These are phyloP conservation scores for Coprinopsis sp. DNA, from an alignment of 768 basidiomycete species.

Conservation along the genomic window DNA sequence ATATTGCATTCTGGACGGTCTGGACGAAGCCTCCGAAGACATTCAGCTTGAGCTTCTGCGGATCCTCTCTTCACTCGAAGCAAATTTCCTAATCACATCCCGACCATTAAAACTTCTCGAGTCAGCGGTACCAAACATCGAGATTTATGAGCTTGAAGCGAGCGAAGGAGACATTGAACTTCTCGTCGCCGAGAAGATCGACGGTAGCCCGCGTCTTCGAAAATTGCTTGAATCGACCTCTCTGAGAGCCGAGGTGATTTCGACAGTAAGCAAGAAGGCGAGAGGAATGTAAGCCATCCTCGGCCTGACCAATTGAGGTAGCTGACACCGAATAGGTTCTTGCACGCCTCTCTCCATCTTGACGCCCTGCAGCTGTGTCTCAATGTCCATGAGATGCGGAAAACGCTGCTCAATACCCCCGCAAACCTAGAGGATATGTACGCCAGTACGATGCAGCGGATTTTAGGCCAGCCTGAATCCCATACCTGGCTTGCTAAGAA, in stretches of 20 bases:
- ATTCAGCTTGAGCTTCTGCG: background rate
- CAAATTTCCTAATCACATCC: background rate
- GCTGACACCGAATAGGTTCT: background rate
- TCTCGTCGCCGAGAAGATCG: background rate
- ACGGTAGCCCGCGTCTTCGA: background rate
- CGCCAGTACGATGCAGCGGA: background rate
- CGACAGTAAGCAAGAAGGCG: background rate
- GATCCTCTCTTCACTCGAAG: background rate
- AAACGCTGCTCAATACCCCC: background rate
- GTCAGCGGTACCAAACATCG: too few relatives aligned
- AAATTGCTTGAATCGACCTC: background rate
- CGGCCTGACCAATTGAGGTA: background rate
- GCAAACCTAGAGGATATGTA: background rate
- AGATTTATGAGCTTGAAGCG: background rate
- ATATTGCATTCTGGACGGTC: background rate
- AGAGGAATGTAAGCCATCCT: background rate
- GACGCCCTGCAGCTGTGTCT: background rate
- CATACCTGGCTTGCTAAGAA: background rate
- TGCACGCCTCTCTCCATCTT: background rate
- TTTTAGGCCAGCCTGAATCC: background rate
- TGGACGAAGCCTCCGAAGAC: background rate
- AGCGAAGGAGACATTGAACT: background rate
- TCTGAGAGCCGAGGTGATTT: background rate
- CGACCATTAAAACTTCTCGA: background rate
- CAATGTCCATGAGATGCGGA: background rate